phyloP scores from a whole-genome alignment of 2,329 filamentous ascomycete genomes.

The Colletotrichum lini region DNA sequence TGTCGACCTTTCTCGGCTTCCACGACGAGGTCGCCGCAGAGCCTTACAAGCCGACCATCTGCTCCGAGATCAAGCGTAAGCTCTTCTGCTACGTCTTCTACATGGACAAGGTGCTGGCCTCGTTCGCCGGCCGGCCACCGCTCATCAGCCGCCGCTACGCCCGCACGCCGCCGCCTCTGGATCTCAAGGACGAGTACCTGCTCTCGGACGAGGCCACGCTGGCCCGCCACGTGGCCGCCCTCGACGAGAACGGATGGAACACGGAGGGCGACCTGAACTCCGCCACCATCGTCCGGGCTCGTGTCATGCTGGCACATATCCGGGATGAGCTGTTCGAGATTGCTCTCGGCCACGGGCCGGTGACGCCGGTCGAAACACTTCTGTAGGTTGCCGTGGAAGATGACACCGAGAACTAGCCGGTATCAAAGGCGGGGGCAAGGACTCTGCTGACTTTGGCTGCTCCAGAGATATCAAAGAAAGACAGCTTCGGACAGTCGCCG shows the following conservation, averaged over 20 bases:
- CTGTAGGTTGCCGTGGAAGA: constrained; percentile 18
- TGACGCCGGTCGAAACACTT: constrained; percentile 58
- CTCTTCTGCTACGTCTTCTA: constrained; percentile 52
- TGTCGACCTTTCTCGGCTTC: constrained; percentile 47
- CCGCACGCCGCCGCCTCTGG: constrained; percentile 57
- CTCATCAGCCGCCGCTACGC: constrained; percentile 54
- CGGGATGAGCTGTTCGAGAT: constrained; percentile 50
- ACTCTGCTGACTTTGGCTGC: not conserved
- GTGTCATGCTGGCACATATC: constrained; percentile 45
- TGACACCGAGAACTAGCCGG: too few species aligned
- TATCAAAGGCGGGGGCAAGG: too few species aligned
- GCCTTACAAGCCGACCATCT: constrained; percentile 47
- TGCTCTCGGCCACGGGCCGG: constrained; percentile 44
- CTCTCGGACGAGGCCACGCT: constrained; percentile 49
- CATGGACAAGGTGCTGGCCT: constrained; percentile 55
- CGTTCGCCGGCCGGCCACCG: constrained; percentile 60
- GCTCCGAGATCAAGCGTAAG: constrained; percentile 48
- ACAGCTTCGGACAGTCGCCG: constrained; percentile 50
- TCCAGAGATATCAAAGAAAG: constrained; percentile 54
- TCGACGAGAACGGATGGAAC: constrained; percentile 58
- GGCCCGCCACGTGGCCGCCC: constrained; percentile 44
- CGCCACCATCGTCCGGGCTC: constrained; percentile 49
- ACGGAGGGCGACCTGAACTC: constrained; percentile 49
- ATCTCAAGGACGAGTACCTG: constrained; percentile 55
- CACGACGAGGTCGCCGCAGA: constrained; percentile 41